Conservation (phyloP, 805 yeast species). For the Candida pseudofarinosa region DNA sequence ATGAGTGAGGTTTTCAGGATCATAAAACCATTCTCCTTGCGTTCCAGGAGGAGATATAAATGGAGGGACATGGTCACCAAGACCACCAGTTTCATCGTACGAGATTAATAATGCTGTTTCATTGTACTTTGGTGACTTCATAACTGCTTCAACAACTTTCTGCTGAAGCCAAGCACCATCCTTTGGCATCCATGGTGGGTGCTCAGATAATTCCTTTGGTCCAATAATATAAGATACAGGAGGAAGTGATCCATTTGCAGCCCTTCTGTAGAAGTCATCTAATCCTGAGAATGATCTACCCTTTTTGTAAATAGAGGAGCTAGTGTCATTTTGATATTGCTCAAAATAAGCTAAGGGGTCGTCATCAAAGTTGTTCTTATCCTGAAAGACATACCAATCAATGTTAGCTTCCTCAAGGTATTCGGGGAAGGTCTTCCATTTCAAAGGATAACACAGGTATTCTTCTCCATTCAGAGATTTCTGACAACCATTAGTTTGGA, state of each 20-base stretch:
- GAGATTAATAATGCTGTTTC: slow-evolving; percentile 5
- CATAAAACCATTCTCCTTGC: slow-evolving; percentile 3
- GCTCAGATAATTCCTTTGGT: slow-evolving; percentile 4
- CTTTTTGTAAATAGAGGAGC: not conserved
- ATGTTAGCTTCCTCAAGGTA: slow-evolving; percentile 2
- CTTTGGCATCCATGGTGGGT: slow-evolving; percentile 3
- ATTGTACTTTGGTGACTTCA: slow-evolving; percentile 4
- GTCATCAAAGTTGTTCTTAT: slow-evolving; percentile 4
- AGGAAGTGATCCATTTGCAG: slow-evolving; percentile 3
- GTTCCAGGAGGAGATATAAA: slow-evolving; percentile 3
- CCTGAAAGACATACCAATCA: slow-evolving; percentile 5
- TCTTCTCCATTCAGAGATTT: slow-evolving; percentile 1
- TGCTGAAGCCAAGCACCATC: slow-evolving; percentile 5
- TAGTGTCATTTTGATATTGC: slow-evolving; percentile 1
- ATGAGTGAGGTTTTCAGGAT: slow-evolving; percentile 2
- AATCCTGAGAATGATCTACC: slow-evolving; percentile 2
- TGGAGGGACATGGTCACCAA: slow-evolving; percentile 5
- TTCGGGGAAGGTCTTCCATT: slow-evolving; percentile 4
- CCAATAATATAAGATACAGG: slow-evolving; percentile 4
- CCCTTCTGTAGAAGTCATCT: slow-evolving; percentile 1
- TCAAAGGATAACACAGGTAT: slow-evolving; percentile 3
- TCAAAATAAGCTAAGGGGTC: slow-evolving; percentile 3
- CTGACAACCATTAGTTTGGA: slow-evolving; percentile 3
- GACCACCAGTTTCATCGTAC: slow-evolving; percentile 4
- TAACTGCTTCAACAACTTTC: slow-evolving; percentile 4